phyloP scores from a whole-genome alignment of 2,329 filamentous ascomycete genomes.

The Colletotrichum endophyticum region DNA sequence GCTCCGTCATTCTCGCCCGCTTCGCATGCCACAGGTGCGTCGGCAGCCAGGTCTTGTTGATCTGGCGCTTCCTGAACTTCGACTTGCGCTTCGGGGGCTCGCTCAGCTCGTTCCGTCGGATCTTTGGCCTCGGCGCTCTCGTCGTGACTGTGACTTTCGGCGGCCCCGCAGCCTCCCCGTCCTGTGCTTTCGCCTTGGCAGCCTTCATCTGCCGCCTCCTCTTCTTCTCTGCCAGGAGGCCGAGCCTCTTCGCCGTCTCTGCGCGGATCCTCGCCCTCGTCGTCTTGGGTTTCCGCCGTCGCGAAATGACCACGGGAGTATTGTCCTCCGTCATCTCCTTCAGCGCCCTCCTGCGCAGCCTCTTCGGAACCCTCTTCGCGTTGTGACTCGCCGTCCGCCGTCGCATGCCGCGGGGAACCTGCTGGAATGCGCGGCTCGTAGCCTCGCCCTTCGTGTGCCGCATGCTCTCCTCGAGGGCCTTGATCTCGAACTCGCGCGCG shows the following conservation, averaged over 20 bases:
- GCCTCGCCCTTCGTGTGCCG: slow-evolving; percentile 67
- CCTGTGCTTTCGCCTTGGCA: slow-evolving; percentile 34
- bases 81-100: slow-evolving; percentile 57
- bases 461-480: slow-evolving; percentile 83
- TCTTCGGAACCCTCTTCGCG: slow-evolving; percentile 83
- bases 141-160: slow-evolving; percentile 38
- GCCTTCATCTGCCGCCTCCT: slow-evolving; percentile 46
- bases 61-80: slow-evolving; percentile 84
- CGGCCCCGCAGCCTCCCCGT: slow-evolving; percentile 27
- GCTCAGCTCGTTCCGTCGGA: slow-evolving; percentile 73
- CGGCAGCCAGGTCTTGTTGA: slow-evolving; percentile 90
- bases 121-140: slow-evolving; percentile 62
- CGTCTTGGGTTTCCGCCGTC: slow-evolving; percentile 64
- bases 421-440: slow-evolving; percentile 82
- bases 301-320: slow-evolving; percentile 77
- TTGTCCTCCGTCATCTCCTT: slow-evolving; percentile 87
- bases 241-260: slow-evolving; percentile 76
- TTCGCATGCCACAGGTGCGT: slow-evolving; percentile 96
- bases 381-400: slow-evolving; percentile 94
- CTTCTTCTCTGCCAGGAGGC: slow-evolving; percentile 64
- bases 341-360: slow-evolving; percentile 72
- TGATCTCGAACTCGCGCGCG: slow-evolving; percentile 88
- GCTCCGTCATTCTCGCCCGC: slow-evolving; percentile 84
- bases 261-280: slow-evolving; percentile 68
- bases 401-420: slow-evolving; percentile 83